These are phyloP conservation scores for Scleroderma bovista DNA, from an alignment of 768 basidiomycete species.

Conservation along the genomic window DNA sequence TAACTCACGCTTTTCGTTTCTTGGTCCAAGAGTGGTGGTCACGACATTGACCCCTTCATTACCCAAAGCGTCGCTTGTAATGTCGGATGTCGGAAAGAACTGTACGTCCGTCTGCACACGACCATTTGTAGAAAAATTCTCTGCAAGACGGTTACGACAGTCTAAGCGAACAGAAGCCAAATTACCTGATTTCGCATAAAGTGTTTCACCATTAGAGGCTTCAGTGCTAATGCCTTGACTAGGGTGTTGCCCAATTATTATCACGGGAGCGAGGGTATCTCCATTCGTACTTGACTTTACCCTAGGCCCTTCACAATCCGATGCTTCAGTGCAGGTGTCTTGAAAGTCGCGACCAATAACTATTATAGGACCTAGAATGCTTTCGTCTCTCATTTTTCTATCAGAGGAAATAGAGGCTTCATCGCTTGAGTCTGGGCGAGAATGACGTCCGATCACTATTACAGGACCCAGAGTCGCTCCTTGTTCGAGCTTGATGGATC, in stretches of 20 bases:
- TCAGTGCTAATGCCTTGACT: background rate
- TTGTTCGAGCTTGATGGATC: conserved; percentile 7
- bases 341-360: background rate
- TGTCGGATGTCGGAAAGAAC: no score
- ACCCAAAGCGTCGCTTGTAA: no score
- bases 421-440: background rate
- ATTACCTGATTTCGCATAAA: background rate
- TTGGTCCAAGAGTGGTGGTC: no score
- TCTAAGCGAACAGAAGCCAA: background rate
- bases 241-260: background rate
- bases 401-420: background rate
- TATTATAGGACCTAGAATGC: no score
- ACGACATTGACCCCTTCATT: no score
- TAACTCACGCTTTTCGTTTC: no score
- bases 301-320: background rate
- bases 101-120: no score
- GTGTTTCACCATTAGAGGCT: background rate
- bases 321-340: background rate
- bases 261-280: conserved; percentile 1
- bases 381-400: background rate
- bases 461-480: conserved; percentile 1
- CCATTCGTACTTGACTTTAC: background rate
- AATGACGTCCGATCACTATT: background rate
- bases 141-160: background rate
- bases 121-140: no score